phyloP scores from a whole-genome alignment of 371 early-diverging fungal species.

The Globomyces sp. region DNA sequence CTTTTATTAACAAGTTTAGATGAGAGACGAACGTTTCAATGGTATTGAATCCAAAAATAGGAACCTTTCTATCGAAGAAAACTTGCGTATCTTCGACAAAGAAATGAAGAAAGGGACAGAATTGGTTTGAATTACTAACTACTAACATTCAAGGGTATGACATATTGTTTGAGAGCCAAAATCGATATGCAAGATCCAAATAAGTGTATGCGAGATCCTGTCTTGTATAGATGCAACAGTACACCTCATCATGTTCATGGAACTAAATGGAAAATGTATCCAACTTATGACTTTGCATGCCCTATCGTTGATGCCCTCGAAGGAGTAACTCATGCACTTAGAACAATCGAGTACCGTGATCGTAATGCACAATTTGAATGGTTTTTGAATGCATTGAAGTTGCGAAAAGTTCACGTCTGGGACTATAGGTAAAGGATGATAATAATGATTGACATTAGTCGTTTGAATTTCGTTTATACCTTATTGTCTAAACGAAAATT shows the following conservation, averaged over 20 bases:
- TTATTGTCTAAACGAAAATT: slow-evolving; percentile 99
- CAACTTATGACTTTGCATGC: slow-evolving; percentile 99
- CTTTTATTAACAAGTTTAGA: slow-evolving; percentile 40
- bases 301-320: slow-evolving; percentile 98
- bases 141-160: slow-evolving; percentile 55
- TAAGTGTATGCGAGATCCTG: slow-evolving; percentile 99
- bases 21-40: slow-evolving; percentile 91
- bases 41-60: slow-evolving; percentile 89
- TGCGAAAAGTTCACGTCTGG: slow-evolving; percentile 90
- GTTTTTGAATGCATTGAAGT: slow-evolving; percentile 89
- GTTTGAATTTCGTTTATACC: slow-evolving; percentile 99
- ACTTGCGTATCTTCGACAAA: slow-evolving; percentile 79
- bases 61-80: slow-evolving; percentile 86
- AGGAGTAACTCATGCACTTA: slow-evolving; percentile 97
- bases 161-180: slow-evolving; percentile 97
- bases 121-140: slow-evolving; percentile 14
- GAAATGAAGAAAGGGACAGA: slow-evolving; percentile 90
- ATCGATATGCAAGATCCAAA: slow-evolving; percentile 93
- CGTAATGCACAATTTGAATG: slow-evolving; percentile 99
- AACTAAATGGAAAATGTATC: slow-evolving; percentile 95
- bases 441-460: slow-evolving; percentile 44
- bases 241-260: slow-evolving; percentile 95
- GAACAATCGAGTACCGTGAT: slow-evolving; percentile 99
- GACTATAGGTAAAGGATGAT: slow-evolving; percentile 54
- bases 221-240: slow-evolving; percentile 95